Percentiles rank a stretch among this genome's conserved stretches.
phyloP scores from a whole-genome alignment of 2,329 filamentous ascomycete species.

The Cercospora sp. region DNA sequence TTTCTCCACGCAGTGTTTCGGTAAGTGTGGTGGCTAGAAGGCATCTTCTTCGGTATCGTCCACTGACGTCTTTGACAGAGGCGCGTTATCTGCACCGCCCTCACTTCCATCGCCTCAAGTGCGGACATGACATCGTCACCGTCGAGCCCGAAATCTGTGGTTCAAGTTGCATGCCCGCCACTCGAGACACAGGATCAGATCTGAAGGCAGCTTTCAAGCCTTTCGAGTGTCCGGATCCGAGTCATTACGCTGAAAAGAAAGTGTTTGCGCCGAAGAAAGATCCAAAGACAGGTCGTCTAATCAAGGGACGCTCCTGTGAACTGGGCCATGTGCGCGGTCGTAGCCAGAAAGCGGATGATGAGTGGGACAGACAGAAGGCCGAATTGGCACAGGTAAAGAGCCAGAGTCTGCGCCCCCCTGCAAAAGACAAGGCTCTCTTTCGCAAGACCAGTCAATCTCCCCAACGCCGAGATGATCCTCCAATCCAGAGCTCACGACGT shows the following conservation, averaged over 20 bases:
- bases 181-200: background rate
- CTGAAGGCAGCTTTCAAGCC: constrained; percentile 1
- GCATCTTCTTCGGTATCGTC: background rate
- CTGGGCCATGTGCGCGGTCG: constrained; percentile 15
- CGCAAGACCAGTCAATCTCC: constrained; percentile 12
- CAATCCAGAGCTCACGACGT: background rate
- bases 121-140: constrained; percentile 17
- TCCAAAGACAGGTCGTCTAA: background rate
- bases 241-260: background rate
- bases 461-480: no score
- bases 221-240: constrained; percentile 15
- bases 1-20: constrained; percentile 13
- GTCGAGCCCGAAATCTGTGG: constrained; percentile 13
- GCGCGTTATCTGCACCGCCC: constrained; percentile 3
- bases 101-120: constrained; percentile 15
- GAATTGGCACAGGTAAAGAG: background rate
- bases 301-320: constrained; percentile 1
- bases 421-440: background rate
- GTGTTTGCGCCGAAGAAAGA: background rate
- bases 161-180: background rate
- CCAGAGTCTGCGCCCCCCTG: background rate
- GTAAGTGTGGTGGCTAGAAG: background rate
- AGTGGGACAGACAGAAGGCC: constrained; percentile 6
- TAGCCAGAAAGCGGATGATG: constrained; percentile 1
- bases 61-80: background rate